Percentiles rank a stretch among this genome's conserved stretches.
These are phyloP conservation scores for Thermothielavioides terrestris DNA, from an alignment of 495 filamentous ascomycete species.

Conservation along the genomic window DNA sequence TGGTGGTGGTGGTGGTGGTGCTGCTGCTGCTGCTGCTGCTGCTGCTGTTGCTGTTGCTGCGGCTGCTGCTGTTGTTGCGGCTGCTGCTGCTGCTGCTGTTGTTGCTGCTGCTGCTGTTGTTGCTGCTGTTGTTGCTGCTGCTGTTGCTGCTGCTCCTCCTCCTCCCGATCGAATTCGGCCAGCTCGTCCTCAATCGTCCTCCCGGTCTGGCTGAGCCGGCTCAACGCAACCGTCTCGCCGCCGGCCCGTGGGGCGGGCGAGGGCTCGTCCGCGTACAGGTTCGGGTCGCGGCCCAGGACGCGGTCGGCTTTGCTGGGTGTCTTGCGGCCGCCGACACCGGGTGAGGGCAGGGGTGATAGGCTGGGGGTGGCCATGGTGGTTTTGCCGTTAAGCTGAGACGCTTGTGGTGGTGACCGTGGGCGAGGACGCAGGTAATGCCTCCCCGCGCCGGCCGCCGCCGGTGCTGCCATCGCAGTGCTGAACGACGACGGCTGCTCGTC, in stretches of 20 bases:
- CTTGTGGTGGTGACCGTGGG: not conserved
- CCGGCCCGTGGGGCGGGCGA: not conserved
- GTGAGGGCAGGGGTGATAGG: not conserved
- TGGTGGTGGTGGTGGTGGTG: too few relatives aligned
- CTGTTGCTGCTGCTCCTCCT: slow-evolving; percentile 17
- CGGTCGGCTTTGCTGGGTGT: slow-evolving; percentile 43
- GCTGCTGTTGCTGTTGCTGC: not conserved
- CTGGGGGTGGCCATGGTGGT: not conserved
- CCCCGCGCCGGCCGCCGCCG: slow-evolving; percentile 20
- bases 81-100: slow-evolving; percentile 1
- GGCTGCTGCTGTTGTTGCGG: not conserved
- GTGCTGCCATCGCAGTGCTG: too few relatives aligned
- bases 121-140: slow-evolving; percentile 17
- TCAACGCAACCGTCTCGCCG: slow-evolving; percentile 32
- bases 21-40: too few relatives aligned
- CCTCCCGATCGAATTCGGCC: slow-evolving; percentile 22
- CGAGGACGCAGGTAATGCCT: slow-evolving; percentile 23
- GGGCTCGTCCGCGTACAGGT: slow-evolving; percentile 36
- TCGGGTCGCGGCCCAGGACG: slow-evolving; percentile 42
- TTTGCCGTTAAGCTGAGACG: not conserved
- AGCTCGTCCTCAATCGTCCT: slow-evolving; percentile 26
- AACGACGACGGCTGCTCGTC: not conserved
- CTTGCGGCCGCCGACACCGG: slow-evolving; percentile 4
- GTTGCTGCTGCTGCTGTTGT: slow-evolving; percentile 6
- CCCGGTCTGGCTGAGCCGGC: slow-evolving; percentile 32